phyloP scores from a whole-genome alignment of 2,329 filamentous ascomycete species.

The Tolypocladium ovalisporum region DNA sequence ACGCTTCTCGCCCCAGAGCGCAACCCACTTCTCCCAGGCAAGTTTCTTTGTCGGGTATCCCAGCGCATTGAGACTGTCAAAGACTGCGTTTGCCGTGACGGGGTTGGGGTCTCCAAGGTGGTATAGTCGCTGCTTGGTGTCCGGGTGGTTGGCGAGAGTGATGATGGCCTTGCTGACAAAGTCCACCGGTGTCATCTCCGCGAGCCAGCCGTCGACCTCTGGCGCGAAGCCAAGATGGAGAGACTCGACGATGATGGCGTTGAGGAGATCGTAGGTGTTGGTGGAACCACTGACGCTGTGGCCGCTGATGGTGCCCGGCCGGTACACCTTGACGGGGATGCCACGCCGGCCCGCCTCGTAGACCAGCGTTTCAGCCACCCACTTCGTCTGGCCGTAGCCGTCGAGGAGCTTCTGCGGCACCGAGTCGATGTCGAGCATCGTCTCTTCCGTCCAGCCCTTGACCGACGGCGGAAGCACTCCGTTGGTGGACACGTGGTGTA shows the following conservation, averaged over 20 bases:
- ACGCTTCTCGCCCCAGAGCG: constrained; percentile 61
- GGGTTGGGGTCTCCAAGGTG: constrained; percentile 66
- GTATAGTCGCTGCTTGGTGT: constrained; percentile 54
- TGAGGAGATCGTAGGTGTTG: constrained; percentile 69
- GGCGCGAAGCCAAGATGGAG: constrained; percentile 61
- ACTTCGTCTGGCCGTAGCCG: constrained; percentile 72
- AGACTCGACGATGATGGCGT: constrained; percentile 66
- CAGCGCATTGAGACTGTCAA: constrained; percentile 51
- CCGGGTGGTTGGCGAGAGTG: constrained; percentile 53
- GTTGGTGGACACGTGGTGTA: constrained; percentile 73
- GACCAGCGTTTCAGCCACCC: constrained; percentile 69
- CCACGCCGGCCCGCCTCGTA: constrained; percentile 58
- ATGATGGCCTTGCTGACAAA: constrained; percentile 68
- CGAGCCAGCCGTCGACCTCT: constrained; percentile 62
- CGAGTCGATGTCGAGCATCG: constrained; percentile 54
- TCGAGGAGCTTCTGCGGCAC: constrained; percentile 60
- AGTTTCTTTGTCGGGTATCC: constrained; percentile 60
- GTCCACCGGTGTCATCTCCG: constrained; percentile 78
- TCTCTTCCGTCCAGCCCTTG: constrained; percentile 60
- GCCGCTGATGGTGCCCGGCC: constrained; percentile 67
- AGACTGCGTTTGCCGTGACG: constrained; percentile 54
- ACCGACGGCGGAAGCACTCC: constrained; percentile 63
- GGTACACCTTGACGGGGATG: constrained; percentile 59
- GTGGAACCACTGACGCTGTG: constrained; percentile 65
- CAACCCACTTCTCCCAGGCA: constrained; percentile 63